phyloP scores from a whole-genome alignment of 1,139 yeast species.

The Debaryomyces nepalensis region DNA sequence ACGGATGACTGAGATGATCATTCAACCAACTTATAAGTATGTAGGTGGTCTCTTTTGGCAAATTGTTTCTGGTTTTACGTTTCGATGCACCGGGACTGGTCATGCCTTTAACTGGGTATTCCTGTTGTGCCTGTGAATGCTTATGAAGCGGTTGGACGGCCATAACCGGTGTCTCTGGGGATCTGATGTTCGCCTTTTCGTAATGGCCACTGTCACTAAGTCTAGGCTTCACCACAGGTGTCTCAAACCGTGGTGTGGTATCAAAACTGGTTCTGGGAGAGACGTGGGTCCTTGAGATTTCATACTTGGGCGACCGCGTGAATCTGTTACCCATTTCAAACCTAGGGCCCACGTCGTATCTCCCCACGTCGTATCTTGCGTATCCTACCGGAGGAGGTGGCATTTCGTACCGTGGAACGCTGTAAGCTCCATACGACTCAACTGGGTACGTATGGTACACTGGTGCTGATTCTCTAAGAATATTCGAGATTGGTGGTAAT shows the following conservation, averaged over 20 bases:
- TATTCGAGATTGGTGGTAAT: conserved; percentile 45
- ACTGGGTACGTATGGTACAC: conserved; percentile 11
- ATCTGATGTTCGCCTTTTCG: background rate
- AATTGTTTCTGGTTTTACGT: conserved; percentile 68
- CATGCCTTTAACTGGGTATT: conserved; percentile 10
- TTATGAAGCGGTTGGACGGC: conserved; percentile 5
- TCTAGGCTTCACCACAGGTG: too few relatives aligned
- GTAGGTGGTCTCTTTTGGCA: conserved; percentile 88
- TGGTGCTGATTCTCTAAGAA: conserved; percentile 22
- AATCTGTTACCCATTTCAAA: background rate
- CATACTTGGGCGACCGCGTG: background rate
- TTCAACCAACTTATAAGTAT: conserved; percentile 83
- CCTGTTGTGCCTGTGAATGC: conserved; percentile 12
- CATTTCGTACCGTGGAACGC: too few relatives aligned
- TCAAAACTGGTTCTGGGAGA: conserved; percentile 3
- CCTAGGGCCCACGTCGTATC: background rate
- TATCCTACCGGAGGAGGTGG: too few relatives aligned
- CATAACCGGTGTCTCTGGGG: conserved; percentile 10
- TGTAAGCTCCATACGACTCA: background rate
- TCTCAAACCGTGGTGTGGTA: background rate
- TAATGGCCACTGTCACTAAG: background rate
- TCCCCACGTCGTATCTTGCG: background rate
- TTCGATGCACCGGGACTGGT: conserved; percentile 17
- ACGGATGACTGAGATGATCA: conserved; percentile 87
- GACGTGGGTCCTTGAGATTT: background rate